phyloP scores from a whole-genome alignment of 768 basidiomycete species.

The Calvatia gigantea region DNA sequence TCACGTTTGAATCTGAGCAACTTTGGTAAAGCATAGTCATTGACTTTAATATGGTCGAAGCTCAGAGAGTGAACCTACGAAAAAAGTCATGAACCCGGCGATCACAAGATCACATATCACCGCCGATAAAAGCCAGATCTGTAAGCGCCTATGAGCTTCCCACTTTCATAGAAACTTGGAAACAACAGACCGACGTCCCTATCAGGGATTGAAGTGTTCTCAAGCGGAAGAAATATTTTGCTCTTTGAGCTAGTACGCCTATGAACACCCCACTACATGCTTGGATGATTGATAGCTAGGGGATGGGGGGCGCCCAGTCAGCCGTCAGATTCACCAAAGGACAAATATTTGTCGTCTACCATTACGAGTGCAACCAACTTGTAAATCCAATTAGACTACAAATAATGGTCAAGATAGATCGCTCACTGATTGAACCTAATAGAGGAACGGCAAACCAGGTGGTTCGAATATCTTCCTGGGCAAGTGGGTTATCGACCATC shows the following conservation, averaged over 20 bases:
- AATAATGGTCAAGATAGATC: background rate
- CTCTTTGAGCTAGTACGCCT: background rate
- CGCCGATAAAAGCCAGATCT: conserved; percentile 4
- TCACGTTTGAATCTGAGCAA: background rate
- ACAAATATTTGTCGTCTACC: too few species aligned
- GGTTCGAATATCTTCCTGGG: background rate
- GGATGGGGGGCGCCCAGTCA: background rate
- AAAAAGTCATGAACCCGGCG: background rate
- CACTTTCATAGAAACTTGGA: background rate
- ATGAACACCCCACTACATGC: background rate
- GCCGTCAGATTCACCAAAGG: too few species aligned
- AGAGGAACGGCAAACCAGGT: background rate
- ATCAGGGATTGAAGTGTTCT: background rate
- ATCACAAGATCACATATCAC: conserved; percentile 3
- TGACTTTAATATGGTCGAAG: background rate
- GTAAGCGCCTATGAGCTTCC: background rate
- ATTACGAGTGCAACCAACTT: background rate
- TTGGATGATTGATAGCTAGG: background rate
- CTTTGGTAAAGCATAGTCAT: background rate
- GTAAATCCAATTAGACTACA: background rate
- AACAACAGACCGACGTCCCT: background rate
- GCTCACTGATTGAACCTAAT: background rate
- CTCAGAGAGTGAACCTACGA: background rate
- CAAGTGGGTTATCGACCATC: background rate
- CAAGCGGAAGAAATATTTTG: background rate